Evolutionary conservation across 306 rosid genomes (phyloP).

Genomic region (Gleditsia sinensis): DNA sequence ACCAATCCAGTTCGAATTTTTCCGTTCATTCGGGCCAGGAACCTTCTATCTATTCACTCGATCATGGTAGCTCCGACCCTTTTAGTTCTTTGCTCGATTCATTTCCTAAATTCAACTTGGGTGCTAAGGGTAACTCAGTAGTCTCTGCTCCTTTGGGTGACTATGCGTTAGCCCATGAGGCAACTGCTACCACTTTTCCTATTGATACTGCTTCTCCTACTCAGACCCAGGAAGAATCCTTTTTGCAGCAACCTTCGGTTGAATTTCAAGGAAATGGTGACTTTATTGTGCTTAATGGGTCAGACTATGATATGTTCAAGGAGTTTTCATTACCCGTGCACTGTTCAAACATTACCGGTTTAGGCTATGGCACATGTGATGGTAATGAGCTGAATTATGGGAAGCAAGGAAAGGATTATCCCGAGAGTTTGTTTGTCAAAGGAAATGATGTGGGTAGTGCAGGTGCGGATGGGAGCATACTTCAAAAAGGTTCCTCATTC

Average conservation of each 20-base stretch:
- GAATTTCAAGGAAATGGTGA: conserved; percentile 32
- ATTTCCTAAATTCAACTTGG: conserved; percentile 30
- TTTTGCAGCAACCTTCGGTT: conserved; percentile 28
- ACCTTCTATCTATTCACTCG: conserved; percentile 5
- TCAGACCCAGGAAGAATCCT: conserved; percentile 20
- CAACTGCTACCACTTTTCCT: not conserved
- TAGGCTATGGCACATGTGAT: not conserved
- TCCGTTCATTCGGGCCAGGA: conserved; percentile 9
- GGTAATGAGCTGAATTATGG: conserved; percentile 14
- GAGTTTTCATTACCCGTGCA: not conserved
- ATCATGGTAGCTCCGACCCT: conserved; percentile 37
- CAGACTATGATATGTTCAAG: conserved; percentile 15
- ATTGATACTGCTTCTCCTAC: conserved; percentile 10
- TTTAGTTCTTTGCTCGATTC: conserved; percentile 44
- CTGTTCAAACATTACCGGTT: conserved; percentile 31
- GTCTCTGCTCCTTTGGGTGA: conserved; percentile 16
- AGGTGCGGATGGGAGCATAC: conserved; percentile 23
- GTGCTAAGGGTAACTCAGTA: conserved; percentile 30
- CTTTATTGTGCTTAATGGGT: conserved; percentile 27
- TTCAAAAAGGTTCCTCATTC: conserved; percentile 42
- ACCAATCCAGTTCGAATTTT: conserved; percentile 33
- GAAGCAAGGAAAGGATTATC: conserved; percentile 24
- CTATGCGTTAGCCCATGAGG: not conserved
- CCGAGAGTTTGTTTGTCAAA: conserved; percentile 17
- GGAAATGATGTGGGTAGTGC: conserved; percentile 32